phyloP scores from a whole-genome alignment of 2,329 filamentous ascomycete genomes.

The Cladosporium sphaerospermum region DNA sequence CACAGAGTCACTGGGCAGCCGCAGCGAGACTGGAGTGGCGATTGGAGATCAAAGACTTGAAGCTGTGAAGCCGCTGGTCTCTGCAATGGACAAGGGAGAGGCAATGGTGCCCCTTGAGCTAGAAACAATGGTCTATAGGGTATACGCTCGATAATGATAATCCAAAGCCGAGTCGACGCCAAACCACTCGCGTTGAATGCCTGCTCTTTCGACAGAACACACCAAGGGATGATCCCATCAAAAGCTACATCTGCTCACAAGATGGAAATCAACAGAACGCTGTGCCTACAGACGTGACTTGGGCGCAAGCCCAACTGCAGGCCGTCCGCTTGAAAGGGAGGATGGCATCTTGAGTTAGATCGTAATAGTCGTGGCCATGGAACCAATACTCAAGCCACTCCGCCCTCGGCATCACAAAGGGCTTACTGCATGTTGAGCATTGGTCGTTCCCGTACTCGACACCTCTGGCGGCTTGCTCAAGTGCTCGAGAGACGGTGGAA shows the following conservation, averaged over 20 bases:
- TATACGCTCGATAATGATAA: neutral
- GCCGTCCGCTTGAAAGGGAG: constrained; percentile 29
- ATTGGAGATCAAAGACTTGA: constrained; percentile 1
- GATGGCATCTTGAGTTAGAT: constrained; percentile 23
- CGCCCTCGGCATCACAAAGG: constrained; percentile 28
- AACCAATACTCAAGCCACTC: constrained; percentile 34
- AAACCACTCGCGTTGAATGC: too few relatives aligned
- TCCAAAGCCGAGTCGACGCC: too few relatives aligned
- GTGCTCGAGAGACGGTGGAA: constrained; percentile 15
- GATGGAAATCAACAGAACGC: neutral
- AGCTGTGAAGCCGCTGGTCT: neutral
- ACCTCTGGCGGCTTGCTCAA: constrained; percentile 17
- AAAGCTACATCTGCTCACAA: neutral
- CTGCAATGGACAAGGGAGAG: too few relatives aligned
- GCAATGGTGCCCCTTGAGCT: too few relatives aligned
- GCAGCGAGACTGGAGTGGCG: neutral
- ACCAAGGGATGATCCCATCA: too few relatives aligned
- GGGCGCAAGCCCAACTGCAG: constrained; percentile 30
- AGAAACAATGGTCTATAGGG: neutral
- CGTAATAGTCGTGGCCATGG: constrained; percentile 17
- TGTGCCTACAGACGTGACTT: constrained; percentile 1
- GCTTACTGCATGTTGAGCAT: constrained; percentile 28
- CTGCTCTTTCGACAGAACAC: too few relatives aligned
- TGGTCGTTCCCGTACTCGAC: constrained; percentile 22
- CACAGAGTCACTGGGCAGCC: neutral